Base-by-base conservation (phyloP, 306 rosid genomes). In the Alnus rubra region DNA sequence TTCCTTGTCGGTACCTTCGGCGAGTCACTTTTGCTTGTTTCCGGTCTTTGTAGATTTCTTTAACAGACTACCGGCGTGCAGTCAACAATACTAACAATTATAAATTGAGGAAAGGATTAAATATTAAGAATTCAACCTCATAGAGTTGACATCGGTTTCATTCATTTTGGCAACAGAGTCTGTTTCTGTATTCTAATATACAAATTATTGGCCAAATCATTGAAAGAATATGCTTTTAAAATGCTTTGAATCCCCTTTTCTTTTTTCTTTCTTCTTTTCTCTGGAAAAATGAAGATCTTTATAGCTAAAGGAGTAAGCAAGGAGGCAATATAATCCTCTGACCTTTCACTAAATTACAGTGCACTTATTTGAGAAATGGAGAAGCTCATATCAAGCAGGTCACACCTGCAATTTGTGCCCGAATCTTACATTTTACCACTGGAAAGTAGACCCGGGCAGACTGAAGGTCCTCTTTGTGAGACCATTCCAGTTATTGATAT, bases 341-440 rank as follows among this genome's bases (percentile, higher is more conserved):
- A 60, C 68, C 11, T 60, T 4, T 30, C 42, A 23, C 64, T 30
- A 28, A 30, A 33, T 33, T 1, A 4, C n/a, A 30, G 68, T 11
- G 68, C n/a, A 11, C 9, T 60, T 1, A 2, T 6, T 13, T 16
- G 18, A 16, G 7, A 31, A 49, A 81, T 75, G 59, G 84, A 81
- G 80, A 81, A 81, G 42, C 80, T 81, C 48, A 19, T 75, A 18
- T 69, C 77, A 19, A 42, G 52, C 52, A 49, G 3, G 14, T 12
- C 52, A 9, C 10, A 49, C 52, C 14, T 49, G 13, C 52, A 49
- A 49, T 49, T 4, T 74, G 62, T 69, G 13, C 71, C 72, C 11
- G 72, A 79, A 35, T 71, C 62, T 78, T 56, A 70, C 33, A 79
- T 73, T 50, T 37, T 79, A 39, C 73, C 74, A 2, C 54, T 33